Conservation (phyloP, 2,329 filamentous ascomycete genomes). For the Aspergillus ruber region DNA sequence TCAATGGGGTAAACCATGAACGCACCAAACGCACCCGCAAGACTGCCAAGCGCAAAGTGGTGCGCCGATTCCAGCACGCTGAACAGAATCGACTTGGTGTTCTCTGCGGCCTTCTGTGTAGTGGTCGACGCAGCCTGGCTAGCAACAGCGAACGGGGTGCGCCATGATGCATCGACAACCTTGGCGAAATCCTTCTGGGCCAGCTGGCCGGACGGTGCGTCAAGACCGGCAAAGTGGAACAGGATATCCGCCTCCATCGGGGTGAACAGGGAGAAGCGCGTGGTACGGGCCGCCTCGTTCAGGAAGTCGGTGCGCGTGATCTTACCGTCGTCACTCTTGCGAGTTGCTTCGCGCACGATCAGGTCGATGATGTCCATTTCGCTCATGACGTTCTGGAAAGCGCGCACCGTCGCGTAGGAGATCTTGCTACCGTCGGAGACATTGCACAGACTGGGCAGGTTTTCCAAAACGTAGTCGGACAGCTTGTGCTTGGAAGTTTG, state of each 20-base stretch:
- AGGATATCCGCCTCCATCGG: slow-evolving; percentile 98
- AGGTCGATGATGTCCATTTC: slow-evolving; percentile 97
- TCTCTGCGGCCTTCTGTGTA: slow-evolving; percentile 50
- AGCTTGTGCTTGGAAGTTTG: slow-evolving; percentile 94
- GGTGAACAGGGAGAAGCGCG: slow-evolving; percentile 91
- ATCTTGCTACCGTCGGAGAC: slow-evolving; percentile 88
- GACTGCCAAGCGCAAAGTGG: slow-evolving; percentile 80
- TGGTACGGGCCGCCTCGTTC: slow-evolving; percentile 84
- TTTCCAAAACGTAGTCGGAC: slow-evolving; percentile 87
- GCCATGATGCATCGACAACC: slow-evolving; percentile 91
- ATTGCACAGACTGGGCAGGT: slow-evolving; percentile 89
- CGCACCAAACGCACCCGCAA: slow-evolving; percentile 93
- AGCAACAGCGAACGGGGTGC: slow-evolving; percentile 55
- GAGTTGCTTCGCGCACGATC: slow-evolving; percentile 79
- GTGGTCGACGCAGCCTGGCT: slow-evolving; percentile 41
- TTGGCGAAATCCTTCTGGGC: slow-evolving; percentile 82
- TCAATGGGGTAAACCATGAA: slow-evolving; percentile 99
- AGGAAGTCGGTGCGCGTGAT: slow-evolving; percentile 93
- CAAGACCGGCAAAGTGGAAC: slow-evolving; percentile 94
- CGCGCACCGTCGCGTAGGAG: slow-evolving; percentile 93
- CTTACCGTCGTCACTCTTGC: slow-evolving; percentile 78
- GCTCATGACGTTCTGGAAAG: slow-evolving; percentile 95
- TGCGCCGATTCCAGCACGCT: slow-evolving; percentile 70
- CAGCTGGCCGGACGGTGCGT: slow-evolving; percentile 80
- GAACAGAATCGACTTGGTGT: slow-evolving; percentile 53